Conservation (phyloP, 2,329 filamentous ascomycete species). For the Mollisia scopiformis region DNA sequence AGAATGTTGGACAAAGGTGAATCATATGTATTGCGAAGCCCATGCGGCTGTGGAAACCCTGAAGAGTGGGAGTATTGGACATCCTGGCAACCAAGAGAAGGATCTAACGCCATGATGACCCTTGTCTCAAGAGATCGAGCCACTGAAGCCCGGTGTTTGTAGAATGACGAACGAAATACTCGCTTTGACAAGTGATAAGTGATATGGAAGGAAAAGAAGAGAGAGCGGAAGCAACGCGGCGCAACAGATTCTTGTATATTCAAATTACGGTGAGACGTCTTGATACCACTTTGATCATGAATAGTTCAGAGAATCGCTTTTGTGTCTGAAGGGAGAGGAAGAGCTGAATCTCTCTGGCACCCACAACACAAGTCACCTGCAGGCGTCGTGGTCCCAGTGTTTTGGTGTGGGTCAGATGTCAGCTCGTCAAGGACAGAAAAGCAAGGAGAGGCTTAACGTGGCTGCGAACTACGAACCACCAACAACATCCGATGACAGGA, state of each 20-base stretch:
- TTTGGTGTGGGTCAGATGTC: slow-evolving; percentile 6
- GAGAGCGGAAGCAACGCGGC: neutral
- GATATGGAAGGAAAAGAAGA: neutral
- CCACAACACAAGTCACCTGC: neutral
- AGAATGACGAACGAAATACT: neutral
- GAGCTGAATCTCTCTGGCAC: neutral
- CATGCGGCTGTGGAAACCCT: slow-evolving; percentile 12
- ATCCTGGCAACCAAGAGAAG: slow-evolving; percentile 5
- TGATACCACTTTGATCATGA: neutral
- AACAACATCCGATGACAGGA: neutral
- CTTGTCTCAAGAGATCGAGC: slow-evolving; percentile 17
- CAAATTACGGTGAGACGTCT: neutral
- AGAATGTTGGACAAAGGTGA: slow-evolving; percentile 6
- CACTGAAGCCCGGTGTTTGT: slow-evolving; percentile 1
- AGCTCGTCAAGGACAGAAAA: slow-evolving; percentile 1
- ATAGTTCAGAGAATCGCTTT: neutral
- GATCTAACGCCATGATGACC: slow-evolving; percentile 4
- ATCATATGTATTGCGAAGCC: slow-evolving; percentile 19
- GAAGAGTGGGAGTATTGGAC: slow-evolving; percentile 1
- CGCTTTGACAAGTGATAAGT: neutral
- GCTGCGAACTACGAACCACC: neutral
- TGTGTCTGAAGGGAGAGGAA: neutral
- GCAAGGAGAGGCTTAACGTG: slow-evolving; percentile 5
- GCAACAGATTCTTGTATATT: neutral
- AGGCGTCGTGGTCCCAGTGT: neutral